Evolutionary conservation across 148 eudicot species (phyloP).

Genomic region (Oxyria digyna): DNA sequence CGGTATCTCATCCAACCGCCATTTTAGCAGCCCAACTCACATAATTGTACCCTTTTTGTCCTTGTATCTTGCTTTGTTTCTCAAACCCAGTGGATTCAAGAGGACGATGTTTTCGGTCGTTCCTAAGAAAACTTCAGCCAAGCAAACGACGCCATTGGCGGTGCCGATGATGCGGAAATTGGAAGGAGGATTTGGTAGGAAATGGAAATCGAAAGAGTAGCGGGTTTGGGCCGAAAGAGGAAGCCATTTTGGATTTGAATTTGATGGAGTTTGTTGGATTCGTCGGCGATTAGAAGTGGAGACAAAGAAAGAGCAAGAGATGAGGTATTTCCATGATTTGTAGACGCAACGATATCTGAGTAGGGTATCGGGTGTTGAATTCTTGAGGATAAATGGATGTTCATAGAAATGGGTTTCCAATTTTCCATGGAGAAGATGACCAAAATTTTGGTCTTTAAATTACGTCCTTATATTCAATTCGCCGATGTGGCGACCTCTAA

Average conservation of each 20-base stretch:
- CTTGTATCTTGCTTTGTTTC: constrained; percentile 31
- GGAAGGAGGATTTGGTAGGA: not conserved
- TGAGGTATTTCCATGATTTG: not conserved
- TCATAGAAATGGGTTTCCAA: no score
- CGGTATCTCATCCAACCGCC: constrained; percentile 63
- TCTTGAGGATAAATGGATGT: not conserved
- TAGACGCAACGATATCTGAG: not conserved
- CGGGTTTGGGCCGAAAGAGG: not conserved
- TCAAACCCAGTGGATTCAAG: constrained; percentile 41
- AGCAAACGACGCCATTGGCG: not conserved
- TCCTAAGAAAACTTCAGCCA: not conserved
- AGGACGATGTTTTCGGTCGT: not conserved
- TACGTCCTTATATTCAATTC: no score
- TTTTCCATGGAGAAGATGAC: no score
- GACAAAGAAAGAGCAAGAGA: not conserved
- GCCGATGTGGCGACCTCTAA: no score
- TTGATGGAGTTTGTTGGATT: not conserved
- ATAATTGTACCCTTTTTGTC: constrained; percentile 63
- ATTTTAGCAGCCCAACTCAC: constrained; percentile 89
- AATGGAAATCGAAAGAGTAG: not conserved
- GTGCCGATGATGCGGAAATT: constrained; percentile 1
- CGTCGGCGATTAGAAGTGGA: not conserved
- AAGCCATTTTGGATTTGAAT: no score
- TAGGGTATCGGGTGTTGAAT: not conserved
- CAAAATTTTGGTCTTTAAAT: no score